Percentiles rank a stretch among this genome's conserved stretches.
Conservation (phyloP, 2,329 filamentous ascomycete species). For the Aspergillus thermomutatus region DNA sequence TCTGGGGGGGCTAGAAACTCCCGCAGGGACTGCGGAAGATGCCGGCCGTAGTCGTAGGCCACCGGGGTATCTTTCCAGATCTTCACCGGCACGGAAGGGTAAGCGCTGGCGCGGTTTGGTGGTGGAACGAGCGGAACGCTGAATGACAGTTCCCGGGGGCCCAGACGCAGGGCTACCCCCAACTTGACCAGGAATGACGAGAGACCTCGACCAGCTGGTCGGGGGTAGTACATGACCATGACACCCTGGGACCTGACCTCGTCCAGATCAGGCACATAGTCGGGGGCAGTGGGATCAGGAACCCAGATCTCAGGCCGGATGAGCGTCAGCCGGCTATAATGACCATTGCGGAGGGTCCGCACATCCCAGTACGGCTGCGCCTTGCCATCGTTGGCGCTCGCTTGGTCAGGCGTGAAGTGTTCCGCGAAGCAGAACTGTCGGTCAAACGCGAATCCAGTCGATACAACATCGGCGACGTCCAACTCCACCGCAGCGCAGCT, state of each 20-base stretch:
- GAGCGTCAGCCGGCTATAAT: slow-evolving; percentile 63
- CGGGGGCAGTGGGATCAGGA: slow-evolving; percentile 45
- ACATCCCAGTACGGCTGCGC: slow-evolving; percentile 42
- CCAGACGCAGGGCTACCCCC: slow-evolving; percentile 27
- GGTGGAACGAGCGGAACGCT: slow-evolving; percentile 53
- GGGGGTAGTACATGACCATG: slow-evolving; percentile 49
- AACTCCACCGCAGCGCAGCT: slow-evolving; percentile 77
- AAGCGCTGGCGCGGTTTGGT: slow-evolving; percentile 38
- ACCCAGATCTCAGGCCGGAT: slow-evolving; percentile 63
- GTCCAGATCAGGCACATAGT: slow-evolving; percentile 43
- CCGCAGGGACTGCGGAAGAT: slow-evolving; percentile 48
- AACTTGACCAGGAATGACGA: slow-evolving; percentile 19
- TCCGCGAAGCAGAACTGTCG: slow-evolving; percentile 81
- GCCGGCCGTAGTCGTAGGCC: slow-evolving; percentile 36
- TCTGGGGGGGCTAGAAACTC: slow-evolving; percentile 39
- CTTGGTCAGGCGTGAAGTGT: slow-evolving; percentile 36
- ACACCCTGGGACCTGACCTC: slow-evolving; percentile 53
- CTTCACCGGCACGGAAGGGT: slow-evolving; percentile 45
- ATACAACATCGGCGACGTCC: slow-evolving; percentile 59
- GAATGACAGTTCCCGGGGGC: slow-evolving; percentile 44
- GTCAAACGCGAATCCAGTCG: slow-evolving; percentile 73
- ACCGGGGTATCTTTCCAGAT: slow-evolving; percentile 56
- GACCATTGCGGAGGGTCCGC: slow-evolving; percentile 43
- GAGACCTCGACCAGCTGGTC: slow-evolving; percentile 9
- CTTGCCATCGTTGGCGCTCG: not conserved